Conservation (phyloP, 441 rosid species). For the Codiaeum variegatum region DNA sequence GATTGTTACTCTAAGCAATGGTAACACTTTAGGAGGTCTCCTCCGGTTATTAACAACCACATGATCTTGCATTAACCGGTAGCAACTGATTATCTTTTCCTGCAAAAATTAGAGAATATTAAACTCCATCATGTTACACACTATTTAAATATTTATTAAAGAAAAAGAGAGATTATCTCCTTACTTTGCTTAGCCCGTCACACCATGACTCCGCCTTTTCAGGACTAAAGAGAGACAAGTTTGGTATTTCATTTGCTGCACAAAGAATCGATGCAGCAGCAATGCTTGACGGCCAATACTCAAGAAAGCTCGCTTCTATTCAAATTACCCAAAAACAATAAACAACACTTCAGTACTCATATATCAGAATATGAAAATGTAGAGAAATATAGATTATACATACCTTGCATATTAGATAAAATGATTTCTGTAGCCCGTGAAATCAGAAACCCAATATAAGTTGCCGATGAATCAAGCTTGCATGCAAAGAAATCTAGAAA, state of each 20-base stretch:
- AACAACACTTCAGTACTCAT: neutral
- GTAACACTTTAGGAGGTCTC: conserved; percentile 45
- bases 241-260: conserved; percentile 75
- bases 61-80: conserved; percentile 67
- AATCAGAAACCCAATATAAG: conserved; percentile 49
- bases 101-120: conserved; percentile 32
- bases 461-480: conserved; percentile 70
- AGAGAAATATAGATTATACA: too few species aligned
- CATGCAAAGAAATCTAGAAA: conserved; percentile 79
- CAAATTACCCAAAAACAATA: conserved; percentile 3
- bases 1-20: conserved; percentile 61
- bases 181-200: conserved; percentile 84
- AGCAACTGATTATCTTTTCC: conserved; percentile 86
- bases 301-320: conserved; percentile 83
- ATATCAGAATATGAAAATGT: neutral
- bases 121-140: neutral
- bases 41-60: conserved; percentile 38
- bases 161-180: conserved; percentile 1
- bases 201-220: conserved; percentile 92
- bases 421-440: conserved; percentile 70
- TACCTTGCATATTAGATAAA: conserved; percentile 82
- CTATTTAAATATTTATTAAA: too few species aligned
- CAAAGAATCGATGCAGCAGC: conserved; percentile 87
- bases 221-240: conserved; percentile 55
- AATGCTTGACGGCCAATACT: conserved; percentile 82